Conservation (phyloP, 2,329 filamentous ascomycete genomes). For the Alternaria brassicicola region DNA sequence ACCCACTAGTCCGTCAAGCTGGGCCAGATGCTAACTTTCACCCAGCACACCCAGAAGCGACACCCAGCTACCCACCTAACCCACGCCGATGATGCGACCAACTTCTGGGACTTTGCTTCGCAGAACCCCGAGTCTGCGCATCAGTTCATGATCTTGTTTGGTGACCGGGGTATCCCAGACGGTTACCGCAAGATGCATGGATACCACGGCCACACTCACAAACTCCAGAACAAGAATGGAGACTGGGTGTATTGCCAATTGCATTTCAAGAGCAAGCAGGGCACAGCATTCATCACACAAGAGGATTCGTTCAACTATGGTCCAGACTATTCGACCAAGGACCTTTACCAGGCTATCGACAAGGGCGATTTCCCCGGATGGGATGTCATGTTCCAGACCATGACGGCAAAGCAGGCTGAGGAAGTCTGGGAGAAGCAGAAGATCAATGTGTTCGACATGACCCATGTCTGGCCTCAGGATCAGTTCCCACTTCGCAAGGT, state of each 20-base stretch:
- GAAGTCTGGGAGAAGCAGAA: conserved; percentile 59
- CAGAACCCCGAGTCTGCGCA: conserved; percentile 62
- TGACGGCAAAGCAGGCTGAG: conserved; percentile 60
- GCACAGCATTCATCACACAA: conserved; percentile 59
- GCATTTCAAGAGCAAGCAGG: conserved; percentile 61
- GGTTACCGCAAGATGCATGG: conserved; percentile 63
- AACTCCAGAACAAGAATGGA: conserved; percentile 60
- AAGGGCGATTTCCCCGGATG: conserved; percentile 60
- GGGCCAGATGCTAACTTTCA: neutral
- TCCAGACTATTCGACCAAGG: conserved; percentile 61
- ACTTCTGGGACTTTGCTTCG: conserved; percentile 69
- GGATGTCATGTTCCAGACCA: conserved; percentile 59
- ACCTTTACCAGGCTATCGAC: conserved; percentile 60
- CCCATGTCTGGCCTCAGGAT: conserved; percentile 61
- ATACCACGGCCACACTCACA: conserved; percentile 60
- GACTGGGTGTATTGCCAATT: conserved; percentile 61
- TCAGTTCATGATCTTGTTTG: conserved; percentile 61
- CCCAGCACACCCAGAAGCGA: conserved; percentile 71
- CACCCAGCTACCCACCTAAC: conserved; percentile 72
- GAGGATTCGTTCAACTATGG: conserved; percentile 58
- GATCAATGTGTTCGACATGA: conserved; percentile 62
- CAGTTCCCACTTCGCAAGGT: conserved; percentile 61
- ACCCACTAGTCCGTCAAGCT: too few relatives aligned
- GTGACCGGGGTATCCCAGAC: conserved; percentile 61
- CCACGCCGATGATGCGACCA: conserved; percentile 67